Evolutionary conservation across 345 rosid species (phyloP).

Genomic region (Citrus sinensis): DNA sequence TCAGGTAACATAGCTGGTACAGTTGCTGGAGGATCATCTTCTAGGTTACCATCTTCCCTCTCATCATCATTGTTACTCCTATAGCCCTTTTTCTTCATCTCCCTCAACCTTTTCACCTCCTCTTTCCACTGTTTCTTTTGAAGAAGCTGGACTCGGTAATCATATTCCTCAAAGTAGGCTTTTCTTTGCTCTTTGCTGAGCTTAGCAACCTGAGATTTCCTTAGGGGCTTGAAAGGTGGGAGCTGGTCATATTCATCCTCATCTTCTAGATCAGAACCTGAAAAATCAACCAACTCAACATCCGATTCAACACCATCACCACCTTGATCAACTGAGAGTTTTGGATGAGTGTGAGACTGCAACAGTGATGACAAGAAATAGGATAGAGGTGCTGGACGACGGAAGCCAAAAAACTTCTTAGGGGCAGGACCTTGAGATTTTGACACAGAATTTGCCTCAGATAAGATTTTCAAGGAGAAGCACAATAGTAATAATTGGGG

Average conservation of each 20-base stretch:
- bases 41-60: conserved; percentile 17
- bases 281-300: conserved; percentile 26
- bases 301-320: conserved; percentile 29
- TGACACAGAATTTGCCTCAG: conserved; percentile 30
- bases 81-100: conserved; percentile 26
- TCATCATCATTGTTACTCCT: neutral
- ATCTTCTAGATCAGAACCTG: conserved; percentile 28
- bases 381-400: conserved; percentile 31
- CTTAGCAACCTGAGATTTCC: conserved; percentile 31
- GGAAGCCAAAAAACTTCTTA: conserved; percentile 27
- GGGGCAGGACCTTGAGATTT: conserved; percentile 30
- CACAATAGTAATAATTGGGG: conserved; percentile 53
- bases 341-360: conserved; percentile 36
- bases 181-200: conserved; percentile 41
- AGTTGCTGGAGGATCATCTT: conserved; percentile 24
- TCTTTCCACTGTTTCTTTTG: conserved; percentile 47
- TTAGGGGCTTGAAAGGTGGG: conserved; percentile 46
- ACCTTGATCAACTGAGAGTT: conserved; percentile 26
- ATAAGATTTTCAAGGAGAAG: conserved; percentile 51
- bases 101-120: conserved; percentile 31
- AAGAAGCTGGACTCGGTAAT: conserved; percentile 39
- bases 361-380: conserved; percentile 46
- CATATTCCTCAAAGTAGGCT: conserved; percentile 43
- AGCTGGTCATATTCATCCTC: conserved; percentile 38
- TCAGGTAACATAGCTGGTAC: conserved; percentile 35